Evolutionary conservation across 225 moss, liverwort and hornwort genomes (phyloP).

Genomic region (Pseudoscleropodium purum): DNA sequence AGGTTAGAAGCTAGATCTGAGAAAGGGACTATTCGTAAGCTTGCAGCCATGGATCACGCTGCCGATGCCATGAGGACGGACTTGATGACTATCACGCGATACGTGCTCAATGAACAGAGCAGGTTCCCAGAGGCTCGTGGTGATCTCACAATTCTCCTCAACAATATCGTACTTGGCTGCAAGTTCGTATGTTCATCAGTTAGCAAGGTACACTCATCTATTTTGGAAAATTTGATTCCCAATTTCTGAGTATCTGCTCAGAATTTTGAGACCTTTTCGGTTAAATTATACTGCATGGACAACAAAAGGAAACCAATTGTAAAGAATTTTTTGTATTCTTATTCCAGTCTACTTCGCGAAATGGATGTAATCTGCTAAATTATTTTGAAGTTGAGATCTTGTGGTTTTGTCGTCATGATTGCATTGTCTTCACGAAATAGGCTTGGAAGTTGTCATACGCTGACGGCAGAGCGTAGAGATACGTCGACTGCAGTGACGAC

Average conservation of each 20-base stretch:
- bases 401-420: background rate
- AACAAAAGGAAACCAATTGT: background rate
- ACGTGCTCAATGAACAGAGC: conserved; percentile 93
- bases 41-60: conserved; percentile 69
- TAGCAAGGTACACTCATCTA: conserved; percentile 54
- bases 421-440: background rate
- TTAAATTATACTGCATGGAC: background rate
- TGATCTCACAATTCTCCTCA: conserved; percentile 95
- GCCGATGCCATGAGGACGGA: conserved; percentile 87
- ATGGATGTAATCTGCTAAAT: background rate
- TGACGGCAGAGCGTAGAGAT: background rate
- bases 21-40: background rate
- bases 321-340: background rate
- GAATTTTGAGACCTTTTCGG: background rate
- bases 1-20: background rate
- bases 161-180: conserved; percentile 96
- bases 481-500: background rate
- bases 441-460: background rate
- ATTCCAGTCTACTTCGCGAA: background rate
- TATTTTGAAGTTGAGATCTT: background rate
- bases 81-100: conserved; percentile 88
- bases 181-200: conserved; percentile 98
- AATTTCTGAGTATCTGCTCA: background rate
- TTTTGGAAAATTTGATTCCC: background rate
- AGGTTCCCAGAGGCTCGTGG: conserved; percentile 88